Base-by-base conservation (phyloP, 768 basidiomycete genomes). In the Chalciporus sphaerocephalus region DNA sequence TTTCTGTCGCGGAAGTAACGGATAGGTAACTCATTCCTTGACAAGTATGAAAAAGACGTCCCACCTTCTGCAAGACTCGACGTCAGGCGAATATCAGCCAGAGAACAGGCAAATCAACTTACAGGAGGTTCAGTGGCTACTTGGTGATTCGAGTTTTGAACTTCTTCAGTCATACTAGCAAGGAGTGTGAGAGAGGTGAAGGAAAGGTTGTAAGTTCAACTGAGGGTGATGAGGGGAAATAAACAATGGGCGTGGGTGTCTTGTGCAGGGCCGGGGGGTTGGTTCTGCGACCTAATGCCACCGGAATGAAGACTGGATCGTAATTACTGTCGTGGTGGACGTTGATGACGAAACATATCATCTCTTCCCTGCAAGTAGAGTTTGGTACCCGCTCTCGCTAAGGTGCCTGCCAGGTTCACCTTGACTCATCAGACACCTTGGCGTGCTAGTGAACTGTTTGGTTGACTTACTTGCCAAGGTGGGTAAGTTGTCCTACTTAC, bases 51-150 rank as follows among this genome's bases (percentile, higher is more conserved):
- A 40, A 9, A 27, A 17, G 13, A 12, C 5, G 13, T 0, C 6
- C 54, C 3, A 56, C 54, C 41, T 52, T 5, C 46, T 56, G 44
- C 5, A 1, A 16, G 12, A 13, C 6, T 34, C 30, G 8, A 16
- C 22, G 17, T 51, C 21, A 48, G 41, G 34, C 10, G 28, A 7
- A 1, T 11, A 40, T 8, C 8, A n/a, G n/a, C 30, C 12, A 42
- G 9, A 15, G 1, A 11, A 24, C 1, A 17, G 37, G n/a, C 15
- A 4, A 5, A 23, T 0, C 0, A 20, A 52, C 54, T 15, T 28
- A 55, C 54, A 20, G 40, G 3, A 20, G 34, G 22, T 3, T 41
- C 40, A 17, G 41, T 6, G 4, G 22, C 24, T 8, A 8, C 32
- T 23, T 47, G n/a, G n/a, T n/a, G 6, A 15, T 30, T 2, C n/a